A percentile compares a stretch with the other conserved stretches of the same genome.
phyloP scores from a whole-genome alignment of 148 eudicot genomes.

The Persicaria maculosa region DNA sequence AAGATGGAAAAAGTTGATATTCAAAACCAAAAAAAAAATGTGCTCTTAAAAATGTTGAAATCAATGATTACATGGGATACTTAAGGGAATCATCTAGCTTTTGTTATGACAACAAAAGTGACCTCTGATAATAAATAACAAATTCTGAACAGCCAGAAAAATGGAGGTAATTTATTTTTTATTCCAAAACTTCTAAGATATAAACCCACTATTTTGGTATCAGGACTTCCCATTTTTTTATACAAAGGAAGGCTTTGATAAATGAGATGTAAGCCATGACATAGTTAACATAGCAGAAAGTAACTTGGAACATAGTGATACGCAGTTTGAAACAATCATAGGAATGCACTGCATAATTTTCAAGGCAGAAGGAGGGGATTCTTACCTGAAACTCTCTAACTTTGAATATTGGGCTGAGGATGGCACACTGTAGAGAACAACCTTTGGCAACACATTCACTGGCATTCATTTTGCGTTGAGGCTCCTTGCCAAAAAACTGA shows the following conservation, averaged over 20 bases:
- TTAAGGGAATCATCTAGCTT: neutral
- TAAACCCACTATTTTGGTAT: neutral
- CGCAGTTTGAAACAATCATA: neutral
- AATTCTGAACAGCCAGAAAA: neutral
- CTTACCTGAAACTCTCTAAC: constrained; percentile 92
- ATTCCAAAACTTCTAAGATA: neutral
- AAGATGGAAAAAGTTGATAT: neutral
- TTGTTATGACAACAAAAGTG: neutral
- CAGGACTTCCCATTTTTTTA: neutral
- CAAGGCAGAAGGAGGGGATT: neutral
- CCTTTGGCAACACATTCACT: constrained; percentile 98
- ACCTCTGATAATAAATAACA: neutral
- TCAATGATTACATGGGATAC: neutral
- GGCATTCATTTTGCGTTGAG: constrained; percentile 93
- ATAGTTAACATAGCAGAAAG: neutral
- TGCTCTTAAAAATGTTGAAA: neutral
- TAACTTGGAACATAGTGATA: neutral
- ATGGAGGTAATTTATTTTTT: neutral
- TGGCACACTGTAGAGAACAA: constrained; percentile 87
- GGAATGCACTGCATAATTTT: no score
- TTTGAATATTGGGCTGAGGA: constrained; percentile 86
- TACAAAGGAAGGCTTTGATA: neutral
- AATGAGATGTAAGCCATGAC: neutral
- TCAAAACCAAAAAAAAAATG: neutral
- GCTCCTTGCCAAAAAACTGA: constrained; percentile 91